Base-by-base conservation (phyloP, 495 filamentous ascomycete species). In the Penicillium salamii region DNA sequence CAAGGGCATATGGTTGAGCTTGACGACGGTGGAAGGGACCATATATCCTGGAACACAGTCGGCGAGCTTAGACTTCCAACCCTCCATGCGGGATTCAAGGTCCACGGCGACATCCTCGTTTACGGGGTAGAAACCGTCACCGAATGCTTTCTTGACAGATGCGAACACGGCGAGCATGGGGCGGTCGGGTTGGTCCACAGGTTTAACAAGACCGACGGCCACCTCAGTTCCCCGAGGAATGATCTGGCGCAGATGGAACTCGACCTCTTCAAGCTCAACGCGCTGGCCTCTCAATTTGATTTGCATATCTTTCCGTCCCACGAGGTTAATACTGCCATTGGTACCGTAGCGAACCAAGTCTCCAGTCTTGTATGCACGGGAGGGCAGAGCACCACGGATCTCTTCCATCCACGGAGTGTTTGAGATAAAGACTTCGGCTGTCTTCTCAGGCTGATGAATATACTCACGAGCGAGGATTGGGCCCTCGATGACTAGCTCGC, bases 1-100 rank as follows among this genome's bases (percentile, higher is more conserved):
- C 5, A 74, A 54, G 0, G 80, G 80, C 61, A 82, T 74, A 28
- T 65, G 53, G 6, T 52, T 48, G 3, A 81, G 53, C 5, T 78
- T 76, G 17, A 83, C 69, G 34, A 75, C 78, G 2, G 72, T 69
- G 1, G 71, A 57, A 6, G 80, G 79, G 1, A 82, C 62, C 80
- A 82, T 84, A 51, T 82, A 79, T 3, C 40, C 39, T 8, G 71
- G 67, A 5, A 65, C 36, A 13, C 7, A 23, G 8, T 24, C 36
- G 19, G 36, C 52, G 8, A 44, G 29, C 21, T 37, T 37, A 8
- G n/a, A 20, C 35, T 50, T 35, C 15, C 46, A 23, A 12, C 15
- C n/a, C 21, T 26, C 42, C 38, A 54, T 42, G 18, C 42, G 38
- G 1, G 51, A 28, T 11, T 44, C 46, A 15, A 64, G 8, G 3